Conservation (phyloP, 2,329 filamentous ascomycete species). For the Didymella pomorum region DNA sequence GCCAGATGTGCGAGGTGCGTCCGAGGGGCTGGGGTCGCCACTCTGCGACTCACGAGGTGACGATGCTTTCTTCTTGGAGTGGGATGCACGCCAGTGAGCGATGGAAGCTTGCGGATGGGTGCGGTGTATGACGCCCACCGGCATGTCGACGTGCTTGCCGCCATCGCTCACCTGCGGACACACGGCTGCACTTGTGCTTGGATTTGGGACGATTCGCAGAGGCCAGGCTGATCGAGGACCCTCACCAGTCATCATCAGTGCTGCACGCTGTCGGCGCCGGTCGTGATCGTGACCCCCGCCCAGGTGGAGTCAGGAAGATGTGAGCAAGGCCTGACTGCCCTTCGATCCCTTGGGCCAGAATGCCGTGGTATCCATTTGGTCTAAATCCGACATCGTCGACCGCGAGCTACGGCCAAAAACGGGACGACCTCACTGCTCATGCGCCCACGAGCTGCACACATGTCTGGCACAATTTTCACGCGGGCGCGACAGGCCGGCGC, state of each 20-base stretch:
- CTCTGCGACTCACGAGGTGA: conserved; percentile 25
- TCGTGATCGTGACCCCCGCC: conserved; percentile 23
- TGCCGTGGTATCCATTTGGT: conserved; percentile 27
- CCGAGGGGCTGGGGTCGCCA: conserved; percentile 30
- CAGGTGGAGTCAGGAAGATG: conserved; percentile 19
- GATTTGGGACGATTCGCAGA: conserved; percentile 26
- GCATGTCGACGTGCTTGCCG: conserved; percentile 7
- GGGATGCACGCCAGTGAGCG: conserved; percentile 25
- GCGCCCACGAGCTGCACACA: conserved; percentile 30
- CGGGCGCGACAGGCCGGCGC: conserved; percentile 25
- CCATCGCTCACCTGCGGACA: conserved; percentile 27
- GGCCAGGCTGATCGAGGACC: conserved; percentile 26
- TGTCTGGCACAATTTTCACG: conserved; percentile 32
- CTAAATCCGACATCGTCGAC: conserved; percentile 13
- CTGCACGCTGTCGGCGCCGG: conserved; percentile 24
- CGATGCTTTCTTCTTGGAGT: conserved; percentile 20
- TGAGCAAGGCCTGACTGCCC: conserved; percentile 19
- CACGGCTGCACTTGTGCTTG: conserved; percentile 26
- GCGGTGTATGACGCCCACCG: conserved; percentile 31
- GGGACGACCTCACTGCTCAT: conserved; percentile 28
- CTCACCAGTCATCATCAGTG: conserved; percentile 23
- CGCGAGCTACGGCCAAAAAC: conserved; percentile 40
- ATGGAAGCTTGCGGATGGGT: conserved; percentile 14
- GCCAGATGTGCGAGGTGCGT: conserved; percentile 15
- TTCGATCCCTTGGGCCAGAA: conserved; percentile 20